Conservation (phyloP, 75 land plant species). For the Pinus tabuliformis region DNA sequence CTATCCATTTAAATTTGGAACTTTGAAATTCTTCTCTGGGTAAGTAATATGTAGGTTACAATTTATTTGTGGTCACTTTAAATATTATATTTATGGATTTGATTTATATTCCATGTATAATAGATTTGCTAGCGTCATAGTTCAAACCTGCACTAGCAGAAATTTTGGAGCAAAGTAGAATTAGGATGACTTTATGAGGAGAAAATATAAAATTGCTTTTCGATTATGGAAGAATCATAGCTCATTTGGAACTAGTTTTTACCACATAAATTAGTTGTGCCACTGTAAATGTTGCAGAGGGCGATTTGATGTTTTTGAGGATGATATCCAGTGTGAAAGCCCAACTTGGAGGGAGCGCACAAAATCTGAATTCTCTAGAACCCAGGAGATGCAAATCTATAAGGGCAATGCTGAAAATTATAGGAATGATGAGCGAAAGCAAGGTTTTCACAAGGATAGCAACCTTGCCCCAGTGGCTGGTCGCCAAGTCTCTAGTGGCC, state of each 20-base stretch:
- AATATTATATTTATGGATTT: background rate
- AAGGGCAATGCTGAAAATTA: conserved; percentile 12
- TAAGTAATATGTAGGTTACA: background rate
- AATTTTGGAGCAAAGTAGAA: background rate
- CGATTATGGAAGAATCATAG: background rate
- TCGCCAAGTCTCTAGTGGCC: conserved; percentile 55
- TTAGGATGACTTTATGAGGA: background rate
- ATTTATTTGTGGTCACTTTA: background rate
- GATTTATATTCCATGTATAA: background rate
- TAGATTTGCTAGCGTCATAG: background rate
- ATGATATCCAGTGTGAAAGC: conserved; percentile 48
- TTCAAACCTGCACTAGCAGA: background rate
- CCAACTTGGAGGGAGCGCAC: conserved; percentile 32
- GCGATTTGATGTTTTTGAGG: conserved; percentile 81
- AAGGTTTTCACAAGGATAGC: conserved; percentile 23
- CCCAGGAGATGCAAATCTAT: conserved; percentile 9
- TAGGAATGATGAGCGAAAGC: conserved; percentile 14
- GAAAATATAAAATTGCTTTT: background rate
- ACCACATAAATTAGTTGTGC: background rate
- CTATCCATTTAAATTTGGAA: background rate
- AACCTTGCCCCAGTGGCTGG: conserved; percentile 13
- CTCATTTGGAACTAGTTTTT: background rate
- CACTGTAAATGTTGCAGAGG: conserved; percentile 51
- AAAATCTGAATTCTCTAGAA: conserved; percentile 11
- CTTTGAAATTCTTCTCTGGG: background rate